Evolutionary conservation across 2,329 filamentous ascomycete genomes (phyloP), one percentile per base, ranked within the genome.

Genomic region (Domatiomyces globalis): DNA sequence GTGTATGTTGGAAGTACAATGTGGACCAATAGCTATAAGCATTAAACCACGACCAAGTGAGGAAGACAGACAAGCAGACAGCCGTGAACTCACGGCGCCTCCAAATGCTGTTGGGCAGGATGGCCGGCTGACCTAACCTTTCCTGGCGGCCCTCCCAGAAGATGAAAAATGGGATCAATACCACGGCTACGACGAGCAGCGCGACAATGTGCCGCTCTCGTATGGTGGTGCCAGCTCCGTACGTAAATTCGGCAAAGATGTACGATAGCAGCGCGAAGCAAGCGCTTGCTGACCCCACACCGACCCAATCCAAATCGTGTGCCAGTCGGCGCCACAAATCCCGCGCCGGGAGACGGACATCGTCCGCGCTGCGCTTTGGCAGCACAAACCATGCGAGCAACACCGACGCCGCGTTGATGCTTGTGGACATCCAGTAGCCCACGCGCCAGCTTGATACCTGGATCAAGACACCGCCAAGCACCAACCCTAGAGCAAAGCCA

Each of bases 41-140:
- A 47, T 74, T 73, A 6, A 73, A 55, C 0, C 73, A 70, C 0
- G 70, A 73, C 54, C 66, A 73, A 0, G 72, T 67, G 2, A 78
- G 55, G 10, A 73, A 63, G 0, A 78, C 68, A 5, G 69, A 74
- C 2, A 73, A 57, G 57, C 79, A 83, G 20, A 80, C 73, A 33
- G 66, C 71, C 0, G 76, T 73, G 58, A 83, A 84, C 2, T 73
- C 64, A 0, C 64, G 61, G 45, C 78, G 80, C 12, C 65, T 69
- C 80, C 80, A 83, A 0, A 83, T 63, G 0, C 72, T 73, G 61
- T 83, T 83, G 0, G 80, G 80, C 18, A 83, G 81, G 7, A 83
- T 62, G 0, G 78, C 78, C 12, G 78, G 73, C 1, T 67, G 68
- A 12, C 68, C 67, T 0, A 63, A 60, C 10, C 64, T 66, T 48